These are phyloP conservation scores for Trichodelitschia bisporula DNA, from an alignment of 495 filamentous ascomycete genomes.

Conservation along the genomic window DNA sequence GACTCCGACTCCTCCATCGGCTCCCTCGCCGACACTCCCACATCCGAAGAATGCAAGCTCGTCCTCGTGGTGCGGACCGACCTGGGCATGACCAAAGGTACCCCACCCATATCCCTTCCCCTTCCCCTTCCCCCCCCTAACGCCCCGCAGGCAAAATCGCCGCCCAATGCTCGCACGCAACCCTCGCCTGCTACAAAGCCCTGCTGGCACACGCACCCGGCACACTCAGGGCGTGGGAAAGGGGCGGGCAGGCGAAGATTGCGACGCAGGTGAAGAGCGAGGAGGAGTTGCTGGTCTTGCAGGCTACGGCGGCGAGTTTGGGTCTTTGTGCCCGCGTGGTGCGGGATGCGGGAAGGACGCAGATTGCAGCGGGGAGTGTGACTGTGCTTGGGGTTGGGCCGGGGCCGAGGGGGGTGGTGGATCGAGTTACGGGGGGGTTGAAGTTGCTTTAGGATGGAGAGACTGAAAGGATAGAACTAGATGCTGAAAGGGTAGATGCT, in stretches of 20 bases:
- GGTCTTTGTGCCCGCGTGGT: constrained; percentile 76
- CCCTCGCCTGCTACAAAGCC: constrained; percentile 85
- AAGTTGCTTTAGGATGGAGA: constrained; percentile 63
- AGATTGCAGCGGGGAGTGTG: constrained; percentile 77
- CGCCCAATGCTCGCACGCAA: constrained; percentile 87
- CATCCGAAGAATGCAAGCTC: constrained; percentile 86
- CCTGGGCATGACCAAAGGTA: constrained; percentile 90
- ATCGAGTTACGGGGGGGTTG: constrained; percentile 65
- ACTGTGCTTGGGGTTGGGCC: constrained; percentile 81
- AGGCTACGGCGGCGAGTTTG: constrained; percentile 55
- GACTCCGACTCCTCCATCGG: no score
- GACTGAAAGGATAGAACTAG: no score
- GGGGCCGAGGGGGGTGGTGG: constrained; percentile 65
- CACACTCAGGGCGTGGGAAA: constrained; percentile 58
- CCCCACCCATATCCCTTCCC: constrained; percentile 2
- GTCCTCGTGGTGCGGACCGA: constrained; percentile 83
- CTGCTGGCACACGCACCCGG: constrained; percentile 31
- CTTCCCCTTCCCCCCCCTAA: neutral
- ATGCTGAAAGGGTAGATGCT: no score
- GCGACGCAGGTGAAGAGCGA: constrained; percentile 64
- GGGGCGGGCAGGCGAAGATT: constrained; percentile 68
- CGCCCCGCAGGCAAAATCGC: constrained; percentile 65
- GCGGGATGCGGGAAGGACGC: constrained; percentile 85
- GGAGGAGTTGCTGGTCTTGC: constrained; percentile 53
- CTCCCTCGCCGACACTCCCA: no score